phyloP scores from a whole-genome alignment of 805 yeast species.

The Ogataea naganishii region DNA sequence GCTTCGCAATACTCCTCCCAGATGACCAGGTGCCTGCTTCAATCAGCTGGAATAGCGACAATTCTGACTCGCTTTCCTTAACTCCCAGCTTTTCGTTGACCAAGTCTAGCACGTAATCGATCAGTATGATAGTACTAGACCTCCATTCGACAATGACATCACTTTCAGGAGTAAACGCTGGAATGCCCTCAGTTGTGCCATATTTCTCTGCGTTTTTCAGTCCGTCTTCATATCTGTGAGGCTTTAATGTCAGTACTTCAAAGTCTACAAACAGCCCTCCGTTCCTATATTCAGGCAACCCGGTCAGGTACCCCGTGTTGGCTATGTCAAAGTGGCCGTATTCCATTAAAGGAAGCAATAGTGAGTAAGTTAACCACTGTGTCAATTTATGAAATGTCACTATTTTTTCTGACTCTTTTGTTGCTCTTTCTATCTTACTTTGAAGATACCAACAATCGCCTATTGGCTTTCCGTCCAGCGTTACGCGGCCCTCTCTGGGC shows the following conservation, averaged over 20 bases:
- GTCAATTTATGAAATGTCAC: conserved; percentile 60
- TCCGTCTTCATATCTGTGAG: conserved; percentile 29
- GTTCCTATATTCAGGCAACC: conserved; percentile 54
- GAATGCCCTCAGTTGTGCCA: conserved; percentile 25
- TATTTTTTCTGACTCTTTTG: conserved; percentile 28
- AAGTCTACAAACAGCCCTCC: conserved; percentile 58
- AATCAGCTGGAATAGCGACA: conserved; percentile 47
- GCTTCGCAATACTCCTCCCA: conserved; percentile 52
- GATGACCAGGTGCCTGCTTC: conserved; percentile 68
- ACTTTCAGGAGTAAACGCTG: conserved; percentile 44
- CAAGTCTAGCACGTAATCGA: conserved; percentile 43
- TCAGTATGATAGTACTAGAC: conserved; percentile 46
- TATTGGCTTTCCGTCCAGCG: conserved; percentile 38
- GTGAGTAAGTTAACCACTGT: conserved; percentile 60
- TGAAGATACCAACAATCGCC: conserved; percentile 57
- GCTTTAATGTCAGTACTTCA: conserved; percentile 40
- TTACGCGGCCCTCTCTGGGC: conserved; percentile 49
- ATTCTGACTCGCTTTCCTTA: conserved; percentile 18
- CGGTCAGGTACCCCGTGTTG: conserved; percentile 38
- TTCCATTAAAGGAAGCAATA: conserved; percentile 41
- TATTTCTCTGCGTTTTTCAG: conserved; percentile 23
- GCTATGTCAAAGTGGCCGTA: conserved; percentile 33
- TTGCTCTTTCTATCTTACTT: conserved; percentile 17
- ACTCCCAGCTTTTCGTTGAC: conserved; percentile 37
- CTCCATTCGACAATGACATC: conserved; percentile 66